Conservation (phyloP, 2,329 filamentous ascomycete species). For the Bipolaris zeicola region DNA sequence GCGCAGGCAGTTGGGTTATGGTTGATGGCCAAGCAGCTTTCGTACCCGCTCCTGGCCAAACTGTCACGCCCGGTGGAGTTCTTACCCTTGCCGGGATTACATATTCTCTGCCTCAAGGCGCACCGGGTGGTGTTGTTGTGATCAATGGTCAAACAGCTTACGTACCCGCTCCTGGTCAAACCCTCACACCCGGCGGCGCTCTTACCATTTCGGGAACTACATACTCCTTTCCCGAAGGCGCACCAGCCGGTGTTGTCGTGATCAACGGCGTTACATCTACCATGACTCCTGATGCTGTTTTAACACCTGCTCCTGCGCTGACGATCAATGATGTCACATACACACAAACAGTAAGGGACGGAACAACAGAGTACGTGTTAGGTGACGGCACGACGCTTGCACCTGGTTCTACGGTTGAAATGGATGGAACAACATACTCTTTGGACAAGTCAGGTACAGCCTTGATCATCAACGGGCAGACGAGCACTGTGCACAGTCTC, state of each 20-base stretch:
- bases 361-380: conserved; percentile 32
- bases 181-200: conserved; percentile 34
- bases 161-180: conserved; percentile 29
- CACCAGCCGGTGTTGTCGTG: conserved; percentile 26
- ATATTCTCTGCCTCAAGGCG: conserved; percentile 30
- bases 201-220: conserved; percentile 39
- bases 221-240: conserved; percentile 30
- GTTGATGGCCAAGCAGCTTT: conserved; percentile 35
- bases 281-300: conserved; percentile 11
- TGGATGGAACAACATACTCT: conserved; percentile 39
- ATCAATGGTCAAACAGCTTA: conserved; percentile 35
- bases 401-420: conserved; percentile 30
- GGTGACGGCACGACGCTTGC: conserved; percentile 28
- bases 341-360: conserved; percentile 28
- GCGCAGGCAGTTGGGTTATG: conserved; percentile 32
- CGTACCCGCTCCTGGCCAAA: conserved; percentile 29
- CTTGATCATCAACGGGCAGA: conserved; percentile 41
- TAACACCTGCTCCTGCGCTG: conserved; percentile 30
- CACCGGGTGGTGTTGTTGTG: conserved; percentile 29
- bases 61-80: conserved; percentile 35
- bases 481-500: conserved; percentile 31
- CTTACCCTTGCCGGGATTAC: conserved; percentile 40
- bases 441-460: conserved; percentile 35
- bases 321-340: conserved; percentile 38
- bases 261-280: conserved; percentile 38